Evolutionary conservation across 78 protist species (phyloP), one percentile per base, ranked within the genome.

Genomic region (Dictyostelium intermedium): DNA sequence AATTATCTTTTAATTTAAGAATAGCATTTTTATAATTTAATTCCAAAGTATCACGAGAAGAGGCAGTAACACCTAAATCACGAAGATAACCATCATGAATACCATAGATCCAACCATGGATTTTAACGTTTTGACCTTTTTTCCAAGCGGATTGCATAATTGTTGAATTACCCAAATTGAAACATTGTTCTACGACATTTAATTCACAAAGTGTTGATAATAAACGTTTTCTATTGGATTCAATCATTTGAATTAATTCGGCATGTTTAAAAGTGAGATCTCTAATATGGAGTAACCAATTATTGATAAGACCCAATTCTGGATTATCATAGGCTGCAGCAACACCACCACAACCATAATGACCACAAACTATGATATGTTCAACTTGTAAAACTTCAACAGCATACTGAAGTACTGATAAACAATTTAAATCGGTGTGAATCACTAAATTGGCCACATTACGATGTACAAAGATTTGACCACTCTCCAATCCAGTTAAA

Each of bases 331-430:
- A 35, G 7, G 96, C 91, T 30, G 96, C 96, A 4, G 60, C 60
- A 39, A 97, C 92, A 18, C 97, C 98, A 45, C 98, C 98, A 91
- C 98, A 97, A 56, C 95, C 97, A 85, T 98, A 97, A 87, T 98
- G 99, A 11, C 99, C 99, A 81, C 97, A 96, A 61, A 98, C 98
- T 50, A 97, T 86, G 69, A 98, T 92, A 91, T 98, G 98, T 76
- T 82, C 85, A 63, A 98, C 98, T 69, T 91, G 43, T 30, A 98
- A 97, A 16, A 87, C 80, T 47, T 92, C 97, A 10, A 98, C 97
- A 1, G 98, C 99, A 82, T 95, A 98, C 60, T 94, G 97, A 11
- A 98, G 61, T 16, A 92, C 98, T 9, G 98, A 84, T 11, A 89
- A 82, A 69, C 82, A 45, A 80, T 97, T 98, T 50, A 91, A 39